These are phyloP conservation scores for Sarocladiaceae sp. DNA, from an alignment of 2,329 filamentous ascomycete genomes.

Conservation along the genomic window DNA sequence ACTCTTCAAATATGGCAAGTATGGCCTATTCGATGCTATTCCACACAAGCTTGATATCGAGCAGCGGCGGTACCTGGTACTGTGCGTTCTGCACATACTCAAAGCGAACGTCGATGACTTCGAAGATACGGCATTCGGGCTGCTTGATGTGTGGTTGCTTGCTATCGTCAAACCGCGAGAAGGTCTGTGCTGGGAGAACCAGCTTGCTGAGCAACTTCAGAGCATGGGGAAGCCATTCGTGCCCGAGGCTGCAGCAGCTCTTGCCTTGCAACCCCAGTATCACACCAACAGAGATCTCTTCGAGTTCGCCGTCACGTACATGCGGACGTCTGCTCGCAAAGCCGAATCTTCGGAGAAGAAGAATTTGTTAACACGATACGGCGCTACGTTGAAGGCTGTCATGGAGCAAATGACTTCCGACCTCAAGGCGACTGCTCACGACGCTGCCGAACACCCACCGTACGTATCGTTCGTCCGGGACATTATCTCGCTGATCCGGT, in stretches of 20 bases:
- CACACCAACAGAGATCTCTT: constrained; percentile 42
- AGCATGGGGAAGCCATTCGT: constrained; percentile 36
- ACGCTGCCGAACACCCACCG: constrained; percentile 32
- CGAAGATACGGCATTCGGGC: constrained; percentile 35
- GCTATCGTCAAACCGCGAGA: constrained; percentile 43
- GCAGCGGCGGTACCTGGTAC: constrained; percentile 38
- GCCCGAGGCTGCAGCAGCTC: constrained; percentile 29
- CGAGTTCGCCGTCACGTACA: constrained; percentile 38
- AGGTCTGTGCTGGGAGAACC: constrained; percentile 41
- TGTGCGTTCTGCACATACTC: constrained; percentile 47
- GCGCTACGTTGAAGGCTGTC: constrained; percentile 34
- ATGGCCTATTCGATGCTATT: constrained; percentile 40
- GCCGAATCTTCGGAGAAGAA: constrained; percentile 28
- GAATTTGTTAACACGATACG: constrained; percentile 33
- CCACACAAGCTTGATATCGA: constrained; percentile 29
- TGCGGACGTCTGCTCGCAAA: constrained; percentile 42
- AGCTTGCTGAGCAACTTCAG: constrained; percentile 40
- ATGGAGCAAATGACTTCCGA: constrained; percentile 52
- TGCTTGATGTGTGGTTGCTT: constrained; percentile 47
- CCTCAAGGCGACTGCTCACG: constrained; percentile 31
- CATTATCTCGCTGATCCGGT: constrained; percentile 47
- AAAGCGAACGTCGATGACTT: constrained; percentile 43
- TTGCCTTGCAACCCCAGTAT: constrained; percentile 38
- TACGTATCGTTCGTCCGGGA: constrained; percentile 47
- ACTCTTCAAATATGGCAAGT: constrained; percentile 41